phyloP scores from a whole-genome alignment of 2,329 filamentous ascomycete species.

The Paramyrothecium sp. region DNA sequence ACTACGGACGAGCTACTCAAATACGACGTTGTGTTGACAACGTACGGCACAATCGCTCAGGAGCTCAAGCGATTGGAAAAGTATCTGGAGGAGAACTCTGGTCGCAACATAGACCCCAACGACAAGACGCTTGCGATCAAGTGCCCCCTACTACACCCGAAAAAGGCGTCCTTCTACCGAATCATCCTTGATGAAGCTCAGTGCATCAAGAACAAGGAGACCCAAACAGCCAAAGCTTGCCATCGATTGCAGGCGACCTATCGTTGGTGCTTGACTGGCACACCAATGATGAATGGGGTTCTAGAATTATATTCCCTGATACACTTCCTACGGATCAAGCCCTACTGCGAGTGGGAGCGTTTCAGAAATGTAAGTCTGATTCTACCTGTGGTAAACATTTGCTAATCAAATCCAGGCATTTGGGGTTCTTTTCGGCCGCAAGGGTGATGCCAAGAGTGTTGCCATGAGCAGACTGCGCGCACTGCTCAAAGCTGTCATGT shows the following conservation, averaged over 20 bases:
- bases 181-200: slow-evolving; percentile 88
- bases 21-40: slow-evolving; percentile 80
- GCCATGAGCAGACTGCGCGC: slow-evolving; percentile 73
- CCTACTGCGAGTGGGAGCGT: slow-evolving; percentile 63
- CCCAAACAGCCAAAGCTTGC: slow-evolving; percentile 70
- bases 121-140: slow-evolving; percentile 31
- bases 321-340: slow-evolving; percentile 72
- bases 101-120: slow-evolving; percentile 34
- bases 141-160: slow-evolving; percentile 60
- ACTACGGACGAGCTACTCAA: slow-evolving; percentile 59
- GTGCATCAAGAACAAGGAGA: slow-evolving; percentile 74
- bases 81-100: slow-evolving; percentile 48
- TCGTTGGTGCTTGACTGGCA: slow-evolving; percentile 79
- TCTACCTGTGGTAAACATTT: not conserved
- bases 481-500: slow-evolving; percentile 75
- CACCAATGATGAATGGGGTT: slow-evolving; percentile 85
- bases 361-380: slow-evolving; percentile 54
- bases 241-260: slow-evolving; percentile 65
- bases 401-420: slow-evolving; percentile 33
- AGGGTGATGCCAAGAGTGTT: slow-evolving; percentile 51
- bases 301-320: slow-evolving; percentile 76
- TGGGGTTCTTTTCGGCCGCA: slow-evolving; percentile 32
- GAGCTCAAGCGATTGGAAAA: slow-evolving; percentile 62
- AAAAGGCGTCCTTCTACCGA: slow-evolving; percentile 66
- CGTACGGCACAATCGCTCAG: slow-evolving; percentile 70